Base-by-base conservation (phyloP, 306 rosid genomes). In the Trifolium dubium region DNA sequence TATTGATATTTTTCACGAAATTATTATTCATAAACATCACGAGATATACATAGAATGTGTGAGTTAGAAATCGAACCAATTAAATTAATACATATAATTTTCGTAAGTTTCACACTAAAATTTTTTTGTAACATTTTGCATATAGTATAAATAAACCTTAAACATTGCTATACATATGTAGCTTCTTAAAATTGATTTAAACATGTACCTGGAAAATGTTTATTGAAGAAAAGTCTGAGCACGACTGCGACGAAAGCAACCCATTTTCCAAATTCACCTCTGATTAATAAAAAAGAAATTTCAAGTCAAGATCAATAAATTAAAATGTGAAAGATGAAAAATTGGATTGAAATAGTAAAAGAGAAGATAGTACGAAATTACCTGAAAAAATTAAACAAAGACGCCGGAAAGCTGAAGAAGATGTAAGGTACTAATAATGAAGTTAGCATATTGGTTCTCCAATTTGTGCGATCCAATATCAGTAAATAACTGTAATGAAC, bases 371-470 rank as follows among this genome's bases (percentile, higher is more conserved):
- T 7, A 64, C 5, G 30, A 39, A 65, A 37, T 63, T 70, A 93
- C 98, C 97, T 86, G 13, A 93, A 74, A 10, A 86, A 75, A 55
- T 84, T 8, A 76, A 91, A 93, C 15, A 93, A 8, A 0, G 85
- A 88, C 5, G 77, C 72, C 3, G 98, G 98, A 78, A 93, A 77
- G 73, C 98, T 86, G 83, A 93, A 85, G 92, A 91, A 91, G 75
- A 91, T 83, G 85, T 89, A 93, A 29, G 98, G 98, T 73, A 93
- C 89, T 79, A 91, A 73, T 37, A 91, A 86, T 44, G 97, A 80
- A 65, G 98, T 93, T 56, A 91, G 80, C 89, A 93, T 91, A 47
- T 93, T 93, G 10, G 97, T 81, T 77, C 88, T 91, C 98, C 98
- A 91, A 75, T 93, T 91, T 69, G 97, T 93, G 41, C 97, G 93